A percentile compares a stretch with the other conserved stretches of the same genome.
phyloP scores from a whole-genome alignment of 768 basidiomycete species.

The Amanita rimosa region DNA sequence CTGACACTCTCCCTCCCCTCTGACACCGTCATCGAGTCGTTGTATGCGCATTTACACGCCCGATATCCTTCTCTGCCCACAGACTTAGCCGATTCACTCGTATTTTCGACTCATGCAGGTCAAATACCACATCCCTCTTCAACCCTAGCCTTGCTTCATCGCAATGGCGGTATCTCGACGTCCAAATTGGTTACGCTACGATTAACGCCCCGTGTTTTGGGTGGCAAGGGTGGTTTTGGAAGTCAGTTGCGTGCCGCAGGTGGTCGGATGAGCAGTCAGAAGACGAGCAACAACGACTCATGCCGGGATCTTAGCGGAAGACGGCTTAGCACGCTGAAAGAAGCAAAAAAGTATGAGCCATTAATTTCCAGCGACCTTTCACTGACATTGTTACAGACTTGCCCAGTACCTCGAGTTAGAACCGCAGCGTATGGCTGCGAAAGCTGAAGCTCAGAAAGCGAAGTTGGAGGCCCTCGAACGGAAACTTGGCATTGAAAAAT shows the following conservation, averaged over 20 bases:
- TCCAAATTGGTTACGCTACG: constrained; percentile 49
- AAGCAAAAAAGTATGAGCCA: constrained; percentile 74
- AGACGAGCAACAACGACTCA: constrained; percentile 90
- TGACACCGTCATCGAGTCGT: constrained; percentile 16
- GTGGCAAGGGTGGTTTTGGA: constrained; percentile 98
- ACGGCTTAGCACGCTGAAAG: constrained; percentile 87
- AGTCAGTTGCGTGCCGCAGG: constrained; percentile 94
- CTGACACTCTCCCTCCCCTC: constrained; percentile 21
- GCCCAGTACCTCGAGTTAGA: constrained; percentile 82
- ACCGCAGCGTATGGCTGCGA: constrained; percentile 69
- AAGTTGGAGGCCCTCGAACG: constrained; percentile 82
- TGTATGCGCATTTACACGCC: constrained; percentile 20
- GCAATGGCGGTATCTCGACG: constrained; percentile 8
- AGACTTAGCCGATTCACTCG: constrained; percentile 16
- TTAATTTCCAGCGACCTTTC: neutral
- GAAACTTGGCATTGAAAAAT: constrained; percentile 56
- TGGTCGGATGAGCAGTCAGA: constrained; percentile 94
- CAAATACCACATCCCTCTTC: constrained; percentile 16
- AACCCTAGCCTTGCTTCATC: constrained; percentile 17
- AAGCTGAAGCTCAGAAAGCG: constrained; percentile 63
- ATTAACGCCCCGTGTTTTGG: constrained; percentile 62
- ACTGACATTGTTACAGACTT: constrained; percentile 33
- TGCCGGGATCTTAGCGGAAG: constrained; percentile 89
- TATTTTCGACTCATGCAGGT: constrained; percentile 29
- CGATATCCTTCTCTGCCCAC: constrained; percentile 25